Percentiles rank a stretch among this genome's conserved stretches.
These are phyloP conservation scores for Zoysia japonica DNA, from an alignment of 176 grass and related monocot genomes.

Conservation along the genomic window DNA sequence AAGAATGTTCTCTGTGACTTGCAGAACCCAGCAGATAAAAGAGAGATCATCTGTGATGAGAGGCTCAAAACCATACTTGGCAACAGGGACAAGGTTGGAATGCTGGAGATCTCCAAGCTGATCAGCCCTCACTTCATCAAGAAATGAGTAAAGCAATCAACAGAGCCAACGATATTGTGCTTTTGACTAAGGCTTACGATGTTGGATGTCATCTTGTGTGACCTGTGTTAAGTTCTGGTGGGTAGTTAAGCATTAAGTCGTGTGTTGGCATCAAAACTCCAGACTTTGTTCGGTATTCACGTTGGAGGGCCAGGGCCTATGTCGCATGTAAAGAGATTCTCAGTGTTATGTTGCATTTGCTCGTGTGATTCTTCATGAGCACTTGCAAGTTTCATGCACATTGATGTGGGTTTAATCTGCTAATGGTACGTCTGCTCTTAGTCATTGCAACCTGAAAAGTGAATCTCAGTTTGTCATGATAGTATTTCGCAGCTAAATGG, in stretches of 20 bases:
- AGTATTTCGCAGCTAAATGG: no score
- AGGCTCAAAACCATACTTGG: constrained; percentile 78
- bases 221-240: constrained; percentile 39
- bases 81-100: constrained; percentile 67
- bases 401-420: constrained; percentile 37
- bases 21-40: constrained; percentile 72
- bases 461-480: not conserved
- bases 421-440: not conserved
- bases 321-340: constrained; percentile 41
- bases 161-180: not conserved
- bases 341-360: constrained; percentile 21
- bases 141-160: constrained; percentile 42
- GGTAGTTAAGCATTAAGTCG: constrained; percentile 22
- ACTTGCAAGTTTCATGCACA: not conserved
- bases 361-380: not conserved
- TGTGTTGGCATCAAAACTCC: not conserved
- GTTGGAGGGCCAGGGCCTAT: not conserved
- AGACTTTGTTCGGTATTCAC: constrained; percentile 21
- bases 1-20: constrained; percentile 20
- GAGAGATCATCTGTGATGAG: constrained; percentile 65
- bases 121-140: constrained; percentile 72
- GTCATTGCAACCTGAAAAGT: not conserved
- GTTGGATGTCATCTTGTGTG: constrained; percentile 24
- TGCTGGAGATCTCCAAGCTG: constrained; percentile 68
- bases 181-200: not conserved